Evolutionary conservation across 306 rosid genomes (phyloP).

Genomic region (Cucurbita maxima): DNA sequence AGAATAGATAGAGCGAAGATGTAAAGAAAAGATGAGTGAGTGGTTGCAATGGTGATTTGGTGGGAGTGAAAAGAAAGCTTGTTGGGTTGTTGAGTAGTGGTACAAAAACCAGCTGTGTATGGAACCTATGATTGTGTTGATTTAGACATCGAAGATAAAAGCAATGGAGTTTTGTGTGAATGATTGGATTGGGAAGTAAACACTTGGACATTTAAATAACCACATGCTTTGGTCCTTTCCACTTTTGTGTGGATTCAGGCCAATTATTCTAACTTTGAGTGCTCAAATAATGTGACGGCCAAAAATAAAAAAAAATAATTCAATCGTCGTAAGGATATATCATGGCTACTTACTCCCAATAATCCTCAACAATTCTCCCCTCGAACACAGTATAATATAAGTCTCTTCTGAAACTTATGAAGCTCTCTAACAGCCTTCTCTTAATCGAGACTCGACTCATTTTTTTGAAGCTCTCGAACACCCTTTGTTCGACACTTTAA

Average conservation of each 20-base stretch:
- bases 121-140: background rate
- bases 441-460: too few relatives aligned
- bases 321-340: too few relatives aligned
- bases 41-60: background rate
- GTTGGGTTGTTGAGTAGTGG: background rate
- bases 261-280: background rate
- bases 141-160: background rate
- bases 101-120: background rate
- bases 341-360: too few relatives aligned
- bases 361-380: too few relatives aligned
- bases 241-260: background rate
- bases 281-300: background rate
- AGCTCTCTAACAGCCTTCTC: too few relatives aligned
- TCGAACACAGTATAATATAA: too few relatives aligned
- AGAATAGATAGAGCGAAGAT: background rate
- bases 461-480: too few relatives aligned
- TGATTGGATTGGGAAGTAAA: background rate
- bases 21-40: background rate
- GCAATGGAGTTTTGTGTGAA: background rate
- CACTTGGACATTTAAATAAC: background rate
- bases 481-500: too few relatives aligned
- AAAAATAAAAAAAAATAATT: too few relatives aligned
- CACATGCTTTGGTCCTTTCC: background rate
- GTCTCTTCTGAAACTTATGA: rapidly evolving
- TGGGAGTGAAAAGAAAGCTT: background rate